Evolutionary conservation across 768 basidiomycete genomes (phyloP).

Genomic region (Rossbeevera mucosa): DNA sequence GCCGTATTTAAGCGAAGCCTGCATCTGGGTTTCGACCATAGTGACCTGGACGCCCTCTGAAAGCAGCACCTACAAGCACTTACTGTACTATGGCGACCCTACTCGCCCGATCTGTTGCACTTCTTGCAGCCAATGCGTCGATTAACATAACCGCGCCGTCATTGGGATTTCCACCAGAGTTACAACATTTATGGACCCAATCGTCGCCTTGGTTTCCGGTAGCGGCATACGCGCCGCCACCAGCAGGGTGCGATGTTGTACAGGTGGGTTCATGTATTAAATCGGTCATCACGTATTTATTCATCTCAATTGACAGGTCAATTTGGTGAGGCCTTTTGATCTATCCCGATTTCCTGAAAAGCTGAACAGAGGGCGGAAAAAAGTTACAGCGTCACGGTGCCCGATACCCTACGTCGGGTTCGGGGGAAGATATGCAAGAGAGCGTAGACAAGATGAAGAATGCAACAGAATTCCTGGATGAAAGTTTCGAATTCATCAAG

Average conservation of each 20-base stretch:
- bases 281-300: background rate
- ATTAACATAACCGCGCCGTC: background rate
- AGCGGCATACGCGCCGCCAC: background rate
- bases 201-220: background rate
- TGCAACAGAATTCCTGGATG: conserved; percentile 40
- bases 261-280: background rate
- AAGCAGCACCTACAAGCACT: no score
- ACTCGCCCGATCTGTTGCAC: background rate
- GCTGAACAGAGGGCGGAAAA: background rate
- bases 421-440: conserved; percentile 31
- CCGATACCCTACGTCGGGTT: background rate
- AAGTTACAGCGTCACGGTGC: background rate
- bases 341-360: background rate
- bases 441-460: conserved; percentile 52
- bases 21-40: no score
- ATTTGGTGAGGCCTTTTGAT: background rate
- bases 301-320: background rate
- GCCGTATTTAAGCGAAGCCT: no score
- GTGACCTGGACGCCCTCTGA: no score
- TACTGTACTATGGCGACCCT: background rate
- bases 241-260: background rate
- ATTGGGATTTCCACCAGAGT: background rate
- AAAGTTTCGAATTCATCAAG: conserved; percentile 46
- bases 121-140: background rate
- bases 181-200: background rate